phyloP scores from a whole-genome alignment of 495 filamentous ascomycete genomes.

The Halenospora varia region DNA sequence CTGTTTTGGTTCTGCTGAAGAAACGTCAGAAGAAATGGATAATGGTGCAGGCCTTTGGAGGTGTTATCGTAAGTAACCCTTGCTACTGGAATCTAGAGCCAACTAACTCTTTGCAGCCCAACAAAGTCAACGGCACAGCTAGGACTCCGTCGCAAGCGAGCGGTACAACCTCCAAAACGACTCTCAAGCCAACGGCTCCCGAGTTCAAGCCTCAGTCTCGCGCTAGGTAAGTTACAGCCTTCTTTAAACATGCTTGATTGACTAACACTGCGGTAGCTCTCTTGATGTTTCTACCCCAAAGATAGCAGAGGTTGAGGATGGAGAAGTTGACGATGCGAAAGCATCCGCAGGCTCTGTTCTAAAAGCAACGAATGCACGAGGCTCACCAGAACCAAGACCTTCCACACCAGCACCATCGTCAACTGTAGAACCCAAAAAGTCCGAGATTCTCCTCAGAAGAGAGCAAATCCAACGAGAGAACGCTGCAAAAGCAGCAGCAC shows the following conservation, averaged over 20 bases:
- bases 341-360: slow-evolving; percentile 27
- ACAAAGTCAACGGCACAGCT: slow-evolving; percentile 18
- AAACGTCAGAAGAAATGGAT: slow-evolving; percentile 77
- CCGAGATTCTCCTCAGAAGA: slow-evolving; percentile 26
- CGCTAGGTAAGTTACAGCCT: slow-evolving; percentile 26
- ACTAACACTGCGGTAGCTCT: slow-evolving; percentile 16
- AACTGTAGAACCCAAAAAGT: slow-evolving; percentile 31
- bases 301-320: slow-evolving; percentile 65
- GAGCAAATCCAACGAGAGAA: slow-evolving; percentile 30
- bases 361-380: not conserved
- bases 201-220: slow-evolving; percentile 39
- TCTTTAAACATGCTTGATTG: not conserved
- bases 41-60: slow-evolving; percentile 73
- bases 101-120: slow-evolving; percentile 9
- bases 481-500: slow-evolving; percentile 29
- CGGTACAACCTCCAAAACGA: slow-evolving; percentile 5
- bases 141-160: not conserved
- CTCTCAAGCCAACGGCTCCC: slow-evolving; percentile 33
- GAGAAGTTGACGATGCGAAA: slow-evolving; percentile 70
- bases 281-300: slow-evolving; percentile 30
- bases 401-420: slow-evolving; percentile 17
- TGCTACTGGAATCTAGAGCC: slow-evolving; percentile 16
- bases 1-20: slow-evolving; percentile 77
- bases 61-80: slow-evolving; percentile 40
- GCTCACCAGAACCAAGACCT: slow-evolving; percentile 21